Base-by-base conservation (phyloP, 495 filamentous ascomycete genomes). In the Neurospora tetrasperma region DNA sequence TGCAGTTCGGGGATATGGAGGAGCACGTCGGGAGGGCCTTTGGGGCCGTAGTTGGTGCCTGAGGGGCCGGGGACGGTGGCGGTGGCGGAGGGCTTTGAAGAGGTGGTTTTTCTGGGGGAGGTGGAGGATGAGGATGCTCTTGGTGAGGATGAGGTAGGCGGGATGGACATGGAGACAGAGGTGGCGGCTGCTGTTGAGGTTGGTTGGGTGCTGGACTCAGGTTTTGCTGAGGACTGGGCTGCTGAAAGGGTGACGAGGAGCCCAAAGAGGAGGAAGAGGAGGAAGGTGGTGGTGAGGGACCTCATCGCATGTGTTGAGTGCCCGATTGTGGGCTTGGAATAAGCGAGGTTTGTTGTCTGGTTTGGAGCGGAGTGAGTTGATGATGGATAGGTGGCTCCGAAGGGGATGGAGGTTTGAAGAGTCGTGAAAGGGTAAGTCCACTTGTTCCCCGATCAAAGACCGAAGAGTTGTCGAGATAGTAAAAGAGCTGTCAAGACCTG, bases 1-100 rank as follows among this genome's bases (percentile, higher is more conserved):
- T 82, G 83, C 6, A 89, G 82, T 23, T 84, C 81, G 16, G 87
- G 87, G 5, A 89, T 83, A 70, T 84, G 84, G 68, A 89, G 82
- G 38, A 80, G 79, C 38, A 89, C 87, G 77, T 89, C 87, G 6
- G 87, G 86, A 3, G 85, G 81, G 0, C 75, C 79, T 7, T 77
- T 73, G 54, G 71, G 73, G 3, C 77, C 75, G 2, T 76, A 71
- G 44, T 18, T 44, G 10, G 71, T 43, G 42, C 70, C 70, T 0
- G 31, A 23, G 8, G 72, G 69, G 35, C 70, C 59, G 14, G 78
- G 74, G 10, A 74, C 76, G 4, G 77, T 73, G 43, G 72, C 69
- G 11, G 73, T 72, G n/a, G 23, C 46, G 5, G 70, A 43, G 16
- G 76, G 73, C 39, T 38, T 70, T 16, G 74, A 69, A 3, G 73